These are phyloP conservation scores for Alectoria sarmentosa DNA, from an alignment of 495 filamentous ascomycete genomes.

Conservation along the genomic window DNA sequence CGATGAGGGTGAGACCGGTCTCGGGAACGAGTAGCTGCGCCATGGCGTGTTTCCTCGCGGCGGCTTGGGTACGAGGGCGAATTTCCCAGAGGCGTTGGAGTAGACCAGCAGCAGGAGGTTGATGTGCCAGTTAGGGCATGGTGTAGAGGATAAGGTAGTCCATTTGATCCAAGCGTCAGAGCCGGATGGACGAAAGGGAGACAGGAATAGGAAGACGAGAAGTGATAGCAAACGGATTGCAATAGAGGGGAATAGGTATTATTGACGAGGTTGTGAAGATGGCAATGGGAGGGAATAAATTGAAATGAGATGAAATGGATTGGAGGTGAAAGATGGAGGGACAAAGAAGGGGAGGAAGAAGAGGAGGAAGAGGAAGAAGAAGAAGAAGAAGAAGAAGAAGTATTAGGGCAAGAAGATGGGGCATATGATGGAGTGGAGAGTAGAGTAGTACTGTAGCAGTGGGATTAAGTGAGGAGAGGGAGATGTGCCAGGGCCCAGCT, in stretches of 20 bases:
- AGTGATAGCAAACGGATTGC: background rate
- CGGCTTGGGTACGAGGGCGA: background rate
- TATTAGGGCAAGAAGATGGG: background rate
- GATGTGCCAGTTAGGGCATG: background rate
- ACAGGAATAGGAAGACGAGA: background rate
- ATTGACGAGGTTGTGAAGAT: background rate
- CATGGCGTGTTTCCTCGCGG: slow-evolving; percentile 30
- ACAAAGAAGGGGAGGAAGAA: background rate
- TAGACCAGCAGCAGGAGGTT: background rate
- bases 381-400: background rate
- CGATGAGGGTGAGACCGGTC: slow-evolving; percentile 42
- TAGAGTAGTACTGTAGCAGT: too few species aligned
- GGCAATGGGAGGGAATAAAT: background rate
- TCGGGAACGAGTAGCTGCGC: slow-evolving; percentile 40
- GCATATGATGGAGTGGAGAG: background rate
- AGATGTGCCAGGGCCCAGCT: too few species aligned
- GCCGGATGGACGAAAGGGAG: background rate
- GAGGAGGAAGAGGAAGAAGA: background rate
- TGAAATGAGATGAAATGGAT: background rate
- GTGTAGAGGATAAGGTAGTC: background rate
- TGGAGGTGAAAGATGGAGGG: background rate
- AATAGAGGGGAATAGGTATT: background rate
- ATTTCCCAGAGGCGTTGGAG: background rate
- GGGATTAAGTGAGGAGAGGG: too few species aligned
- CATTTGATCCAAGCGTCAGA: background rate